phyloP scores from a whole-genome alignment of 1,139 yeast genomes.

The Kluyveromyces marxianus region DNA sequence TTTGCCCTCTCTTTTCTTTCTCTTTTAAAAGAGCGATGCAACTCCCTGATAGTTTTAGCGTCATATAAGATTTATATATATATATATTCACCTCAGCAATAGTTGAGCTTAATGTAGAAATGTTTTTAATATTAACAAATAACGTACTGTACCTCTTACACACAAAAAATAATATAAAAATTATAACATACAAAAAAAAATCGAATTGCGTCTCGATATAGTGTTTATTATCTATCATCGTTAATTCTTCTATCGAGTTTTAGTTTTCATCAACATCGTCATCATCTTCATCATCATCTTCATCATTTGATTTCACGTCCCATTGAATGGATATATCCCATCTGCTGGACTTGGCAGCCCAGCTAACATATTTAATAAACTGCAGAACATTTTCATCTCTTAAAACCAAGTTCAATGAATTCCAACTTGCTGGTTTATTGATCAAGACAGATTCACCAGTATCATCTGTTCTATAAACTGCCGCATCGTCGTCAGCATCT shows the following conservation, averaged over 20 bases:
- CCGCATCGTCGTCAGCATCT: constrained; percentile 38
- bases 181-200: no score
- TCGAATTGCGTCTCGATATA: no score
- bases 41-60: no score
- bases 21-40: no score
- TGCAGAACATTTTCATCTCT: constrained; percentile 81
- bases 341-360: constrained; percentile 80
- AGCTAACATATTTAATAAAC: constrained; percentile 87
- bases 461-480: constrained; percentile 43
- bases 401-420: constrained; percentile 65
- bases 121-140: no score
- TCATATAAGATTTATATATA: no score
- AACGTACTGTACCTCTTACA: no score
- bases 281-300: constrained; percentile 30
- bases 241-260: constrained; percentile 4
- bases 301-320: constrained; percentile 49
- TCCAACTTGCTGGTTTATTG: constrained; percentile 81
- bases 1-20: no score
- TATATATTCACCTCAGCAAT: no score
- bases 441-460: constrained; percentile 75
- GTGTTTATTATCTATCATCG: no score
- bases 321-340: constrained; percentile 87
- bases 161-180: no score
- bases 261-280: constrained; percentile 15
- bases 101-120: no score